Conservation (phyloP, 2,329 filamentous ascomycete species). For the Verticillium nubilum region DNA sequence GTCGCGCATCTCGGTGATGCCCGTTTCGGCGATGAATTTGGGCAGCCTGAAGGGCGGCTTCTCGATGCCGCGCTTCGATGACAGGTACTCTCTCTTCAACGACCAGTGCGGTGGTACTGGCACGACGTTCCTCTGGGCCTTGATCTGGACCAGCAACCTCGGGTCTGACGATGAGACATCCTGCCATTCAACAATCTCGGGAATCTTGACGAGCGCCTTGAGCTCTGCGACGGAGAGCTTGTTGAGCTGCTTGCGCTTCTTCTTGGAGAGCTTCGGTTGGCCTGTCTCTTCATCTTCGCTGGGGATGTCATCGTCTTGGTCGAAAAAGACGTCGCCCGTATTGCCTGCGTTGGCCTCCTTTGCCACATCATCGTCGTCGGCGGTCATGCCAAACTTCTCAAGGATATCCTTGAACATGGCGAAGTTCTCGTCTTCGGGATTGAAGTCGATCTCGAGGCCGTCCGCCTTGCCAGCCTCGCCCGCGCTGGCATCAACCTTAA, state of each 20-base stretch:
- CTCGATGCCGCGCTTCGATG: slow-evolving; percentile 93
- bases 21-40: slow-evolving; percentile 95
- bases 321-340: slow-evolving; percentile 79
- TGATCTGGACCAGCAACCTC: slow-evolving; percentile 85
- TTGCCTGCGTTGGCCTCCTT: slow-evolving; percentile 64
- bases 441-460: slow-evolving; percentile 49
- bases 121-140: slow-evolving; percentile 90
- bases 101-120: slow-evolving; percentile 94
- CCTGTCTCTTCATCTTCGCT: slow-evolving; percentile 71
- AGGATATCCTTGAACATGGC: slow-evolving; percentile 81
- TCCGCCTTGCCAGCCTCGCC: slow-evolving; percentile 17
- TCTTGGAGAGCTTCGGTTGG: slow-evolving; percentile 78
- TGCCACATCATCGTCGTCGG: slow-evolving; percentile 56
- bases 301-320: slow-evolving; percentile 80
- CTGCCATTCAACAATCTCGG: slow-evolving; percentile 96
- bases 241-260: slow-evolving; percentile 85
- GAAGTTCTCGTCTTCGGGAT: slow-evolving; percentile 71
- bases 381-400: slow-evolving; percentile 65
- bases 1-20: slow-evolving; percentile 96
- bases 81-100: slow-evolving; percentile 92
- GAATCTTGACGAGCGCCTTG: slow-evolving; percentile 84
- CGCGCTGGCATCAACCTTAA: slow-evolving; percentile 17
- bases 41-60: slow-evolving; percentile 90
- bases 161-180: slow-evolving; percentile 90
- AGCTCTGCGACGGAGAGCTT: slow-evolving; percentile 93